Evolutionary conservation across 2,329 filamentous ascomycete genomes (phyloP).

Genomic region (Arthrocladium fulminans): DNA sequence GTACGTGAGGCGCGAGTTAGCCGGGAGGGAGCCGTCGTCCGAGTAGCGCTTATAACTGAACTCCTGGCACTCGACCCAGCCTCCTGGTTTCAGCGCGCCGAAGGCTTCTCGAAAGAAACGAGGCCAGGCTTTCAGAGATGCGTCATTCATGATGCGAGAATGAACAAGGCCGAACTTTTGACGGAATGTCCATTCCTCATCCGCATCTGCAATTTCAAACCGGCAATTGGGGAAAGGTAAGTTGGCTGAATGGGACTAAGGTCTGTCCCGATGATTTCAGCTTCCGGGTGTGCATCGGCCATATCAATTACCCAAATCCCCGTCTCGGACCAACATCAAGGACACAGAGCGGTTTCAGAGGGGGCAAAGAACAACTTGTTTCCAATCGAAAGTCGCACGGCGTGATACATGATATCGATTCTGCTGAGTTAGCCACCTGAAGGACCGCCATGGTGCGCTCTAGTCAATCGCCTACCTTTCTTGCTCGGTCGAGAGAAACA

Average conservation of each 20-base stretch:
- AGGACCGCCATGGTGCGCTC: no score
- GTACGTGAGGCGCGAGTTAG: slow-evolving; percentile 5
- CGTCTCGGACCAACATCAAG: slow-evolving; percentile 35
- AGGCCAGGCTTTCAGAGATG: slow-evolving; percentile 10
- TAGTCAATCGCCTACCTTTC: no score
- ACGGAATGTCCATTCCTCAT: slow-evolving; percentile 47
- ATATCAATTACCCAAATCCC: no score
- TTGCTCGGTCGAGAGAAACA: no score
- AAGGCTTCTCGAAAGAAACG: slow-evolving; percentile 7
- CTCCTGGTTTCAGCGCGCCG: slow-evolving; percentile 8
- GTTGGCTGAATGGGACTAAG: slow-evolving; percentile 32
- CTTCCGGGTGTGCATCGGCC: slow-evolving; percentile 30
- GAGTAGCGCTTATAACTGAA: not conserved
- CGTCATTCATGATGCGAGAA: slow-evolving; percentile 11
- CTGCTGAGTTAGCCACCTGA: no score
- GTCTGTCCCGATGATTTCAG: slow-evolving; percentile 30
- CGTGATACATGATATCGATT: slow-evolving; percentile 10
- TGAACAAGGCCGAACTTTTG: slow-evolving; percentile 52
- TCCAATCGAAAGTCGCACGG: slow-evolving; percentile 7
- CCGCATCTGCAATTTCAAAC: slow-evolving; percentile 50
- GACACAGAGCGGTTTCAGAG: slow-evolving; percentile 15
- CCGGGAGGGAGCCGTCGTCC: slow-evolving; percentile 12
- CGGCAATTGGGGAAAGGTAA: slow-evolving; percentile 45
- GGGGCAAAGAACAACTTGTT: slow-evolving; percentile 12
- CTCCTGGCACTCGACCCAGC: slow-evolving; percentile 12